phyloP scores from a whole-genome alignment of 2,329 filamentous ascomycete species.

The Dendrostoma leiphaemia region DNA sequence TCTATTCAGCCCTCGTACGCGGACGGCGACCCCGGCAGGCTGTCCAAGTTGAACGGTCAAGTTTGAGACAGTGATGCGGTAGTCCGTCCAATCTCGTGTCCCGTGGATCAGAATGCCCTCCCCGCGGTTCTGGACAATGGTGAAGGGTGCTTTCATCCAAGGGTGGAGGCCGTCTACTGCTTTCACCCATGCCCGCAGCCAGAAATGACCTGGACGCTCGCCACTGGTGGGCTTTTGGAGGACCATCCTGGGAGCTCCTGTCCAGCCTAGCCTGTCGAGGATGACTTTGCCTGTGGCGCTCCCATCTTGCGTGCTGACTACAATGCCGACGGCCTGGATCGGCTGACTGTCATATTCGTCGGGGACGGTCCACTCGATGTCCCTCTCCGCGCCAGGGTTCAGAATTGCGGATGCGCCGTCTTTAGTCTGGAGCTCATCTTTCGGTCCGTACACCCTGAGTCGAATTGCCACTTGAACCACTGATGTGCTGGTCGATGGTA shows the following conservation, averaged over 20 bases:
- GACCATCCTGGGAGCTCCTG: constrained; percentile 18
- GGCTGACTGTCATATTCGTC: constrained; percentile 22
- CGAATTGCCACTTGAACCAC: constrained; percentile 6
- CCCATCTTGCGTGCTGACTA: constrained; percentile 3
- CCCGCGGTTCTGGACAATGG: constrained; percentile 27
- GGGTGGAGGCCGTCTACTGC: constrained; percentile 23
- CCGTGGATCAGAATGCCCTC: constrained; percentile 31
- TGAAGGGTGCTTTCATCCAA: constrained; percentile 21
- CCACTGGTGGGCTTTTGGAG: constrained; percentile 7
- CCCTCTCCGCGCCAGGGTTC: background rate
- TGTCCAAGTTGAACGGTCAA: constrained; percentile 26
- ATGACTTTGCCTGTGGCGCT: constrained; percentile 19
- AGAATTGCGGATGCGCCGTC: constrained; percentile 6
- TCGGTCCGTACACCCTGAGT: constrained; percentile 19
- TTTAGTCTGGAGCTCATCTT: constrained; percentile 9
- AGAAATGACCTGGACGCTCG: constrained; percentile 20
- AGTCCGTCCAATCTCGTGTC: constrained; percentile 32
- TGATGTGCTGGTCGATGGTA: background rate
- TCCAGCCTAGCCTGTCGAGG: constrained; percentile 24
- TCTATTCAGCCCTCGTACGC: constrained; percentile 29
- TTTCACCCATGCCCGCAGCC: constrained; percentile 28
- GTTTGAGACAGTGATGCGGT: constrained; percentile 20
- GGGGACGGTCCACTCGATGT: constrained; percentile 24
- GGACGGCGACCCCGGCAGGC: constrained; percentile 24
- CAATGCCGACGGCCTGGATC: constrained; percentile 26